phyloP scores from a whole-genome alignment of 345 rosid species.

The Citropsis articulata region DNA sequence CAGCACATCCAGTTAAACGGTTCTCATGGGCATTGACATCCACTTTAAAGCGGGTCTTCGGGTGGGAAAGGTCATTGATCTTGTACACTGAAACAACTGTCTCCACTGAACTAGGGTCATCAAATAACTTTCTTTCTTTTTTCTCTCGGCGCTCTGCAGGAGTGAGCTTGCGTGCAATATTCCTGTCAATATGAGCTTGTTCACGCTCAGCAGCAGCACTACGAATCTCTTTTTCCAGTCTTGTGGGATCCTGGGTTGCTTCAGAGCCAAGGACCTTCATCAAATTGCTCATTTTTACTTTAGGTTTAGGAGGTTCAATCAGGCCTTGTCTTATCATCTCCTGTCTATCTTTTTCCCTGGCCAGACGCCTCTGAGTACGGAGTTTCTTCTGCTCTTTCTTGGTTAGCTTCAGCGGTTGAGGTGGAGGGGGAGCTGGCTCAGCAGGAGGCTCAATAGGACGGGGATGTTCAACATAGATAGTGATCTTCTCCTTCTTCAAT shows the following conservation, averaged over 20 bases:
- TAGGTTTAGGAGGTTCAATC: constrained; percentile 86
- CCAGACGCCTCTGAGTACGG: constrained; percentile 86
- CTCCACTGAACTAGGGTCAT: constrained; percentile 60
- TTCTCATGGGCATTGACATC: constrained; percentile 91
- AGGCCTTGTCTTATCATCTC: constrained; percentile 98
- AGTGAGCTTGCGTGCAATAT: constrained; percentile 86
- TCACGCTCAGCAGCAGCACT: constrained; percentile 98
- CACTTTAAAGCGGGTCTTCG: constrained; percentile 79
- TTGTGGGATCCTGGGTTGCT: constrained; percentile 98
- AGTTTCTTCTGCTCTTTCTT: constrained; percentile 97
- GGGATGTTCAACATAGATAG: constrained; percentile 87
- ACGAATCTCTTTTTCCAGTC: constrained; percentile 88
- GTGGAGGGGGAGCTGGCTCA: constrained; percentile 91
- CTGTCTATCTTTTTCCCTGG: constrained; percentile 87
- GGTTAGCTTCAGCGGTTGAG: constrained; percentile 89
- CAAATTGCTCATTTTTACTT: constrained; percentile 91
- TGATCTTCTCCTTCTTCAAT: constrained; percentile 74
- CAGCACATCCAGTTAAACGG: constrained; percentile 78
- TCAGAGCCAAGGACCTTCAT: constrained; percentile 98
- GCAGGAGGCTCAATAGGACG: constrained; percentile 94
- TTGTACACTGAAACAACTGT: constrained; percentile 83
- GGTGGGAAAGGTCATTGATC: constrained; percentile 79
- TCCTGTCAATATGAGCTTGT: constrained; percentile 95
- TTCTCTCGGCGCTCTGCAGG: constrained; percentile 92
- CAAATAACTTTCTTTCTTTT: constrained; percentile 91